A percentile compares a stretch with the other conserved stretches of the same genome.
Evolutionary conservation across 225 moss, liverwort and hornwort genomes (phyloP).

Genomic region (Lunularia cruciata): DNA sequence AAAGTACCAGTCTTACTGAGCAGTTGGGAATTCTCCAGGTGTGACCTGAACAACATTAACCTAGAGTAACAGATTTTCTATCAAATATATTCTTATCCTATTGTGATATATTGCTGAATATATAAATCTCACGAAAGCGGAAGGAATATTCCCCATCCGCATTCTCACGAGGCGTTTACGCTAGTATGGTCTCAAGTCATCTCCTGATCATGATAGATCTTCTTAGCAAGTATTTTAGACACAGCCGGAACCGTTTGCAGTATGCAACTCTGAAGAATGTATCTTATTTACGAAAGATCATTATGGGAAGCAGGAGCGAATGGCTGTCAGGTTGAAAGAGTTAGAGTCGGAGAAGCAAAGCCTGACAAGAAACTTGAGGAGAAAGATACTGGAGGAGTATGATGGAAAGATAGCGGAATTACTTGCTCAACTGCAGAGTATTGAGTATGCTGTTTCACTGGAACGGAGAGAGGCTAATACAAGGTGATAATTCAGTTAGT

Average conservation of each 20-base stretch:
- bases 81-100: too few relatives aligned
- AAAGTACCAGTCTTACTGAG: slow-evolving; percentile 27
- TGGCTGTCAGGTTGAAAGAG: slow-evolving; percentile 25
- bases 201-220: too few relatives aligned
- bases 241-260: too few relatives aligned
- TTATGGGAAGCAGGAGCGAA: slow-evolving; percentile 29
- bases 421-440: slow-evolving; percentile 49
- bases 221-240: too few relatives aligned
- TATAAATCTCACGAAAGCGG: too few relatives aligned
- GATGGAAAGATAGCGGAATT: slow-evolving; percentile 53
- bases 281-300: background rate
- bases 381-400: slow-evolving; percentile 46
- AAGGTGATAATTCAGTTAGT: slow-evolving; percentile 27
- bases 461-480: slow-evolving; percentile 47
- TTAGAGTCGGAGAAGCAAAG: slow-evolving; percentile 46
- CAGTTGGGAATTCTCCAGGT: slow-evolving; percentile 40
- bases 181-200: too few relatives aligned
- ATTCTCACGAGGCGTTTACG: too few relatives aligned
- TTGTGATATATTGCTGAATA: too few relatives aligned
- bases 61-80: too few relatives aligned
- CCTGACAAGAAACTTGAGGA: slow-evolving; percentile 36
- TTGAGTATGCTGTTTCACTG: slow-evolving; percentile 50
- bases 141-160: too few relatives aligned
- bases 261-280: background rate
- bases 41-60: background rate